phyloP scores from a whole-genome alignment of 768 basidiomycete genomes.

The Saitozyma podzolica region DNA sequence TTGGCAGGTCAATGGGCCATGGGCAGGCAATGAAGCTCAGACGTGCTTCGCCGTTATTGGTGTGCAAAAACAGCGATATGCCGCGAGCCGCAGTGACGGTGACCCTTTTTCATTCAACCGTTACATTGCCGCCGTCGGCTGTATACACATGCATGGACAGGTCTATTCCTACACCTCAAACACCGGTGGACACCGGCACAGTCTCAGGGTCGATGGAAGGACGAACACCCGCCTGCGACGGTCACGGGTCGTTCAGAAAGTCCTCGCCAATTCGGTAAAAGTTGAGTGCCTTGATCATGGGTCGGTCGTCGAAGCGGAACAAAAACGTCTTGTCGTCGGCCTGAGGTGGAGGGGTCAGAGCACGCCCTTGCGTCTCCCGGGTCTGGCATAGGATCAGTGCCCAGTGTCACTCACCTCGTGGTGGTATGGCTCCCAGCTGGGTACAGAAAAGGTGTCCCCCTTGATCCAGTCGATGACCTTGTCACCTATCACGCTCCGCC shows the following conservation, averaged over 20 bases:
- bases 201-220: too few relatives aligned
- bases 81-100: too few relatives aligned
- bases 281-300: conserved; percentile 14
- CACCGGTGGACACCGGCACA: too few relatives aligned
- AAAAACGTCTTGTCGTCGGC: conserved; percentile 6
- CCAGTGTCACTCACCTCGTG: conserved; percentile 11
- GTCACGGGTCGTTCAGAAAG: conserved; percentile 3
- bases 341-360: background rate
- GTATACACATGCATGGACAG: too few relatives aligned
- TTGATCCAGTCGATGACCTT: conserved; percentile 19
- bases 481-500: conserved; percentile 13
- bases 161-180: too few relatives aligned
- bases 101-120: too few relatives aligned
- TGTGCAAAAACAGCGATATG: too few relatives aligned
- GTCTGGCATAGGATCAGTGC: background rate
- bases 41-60: too few relatives aligned
- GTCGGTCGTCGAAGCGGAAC: conserved; percentile 19
- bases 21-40: too few relatives aligned
- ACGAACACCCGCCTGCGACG: background rate
- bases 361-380: too few relatives aligned
- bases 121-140: too few relatives aligned
- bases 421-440: conserved; percentile 18
- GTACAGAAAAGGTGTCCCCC: conserved; percentile 17
- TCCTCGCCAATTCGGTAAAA: conserved; percentile 15
- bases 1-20: too few relatives aligned